These are phyloP conservation scores for Hericium erinaceus DNA, from an alignment of 768 basidiomycete genomes.

Conservation along the genomic window DNA sequence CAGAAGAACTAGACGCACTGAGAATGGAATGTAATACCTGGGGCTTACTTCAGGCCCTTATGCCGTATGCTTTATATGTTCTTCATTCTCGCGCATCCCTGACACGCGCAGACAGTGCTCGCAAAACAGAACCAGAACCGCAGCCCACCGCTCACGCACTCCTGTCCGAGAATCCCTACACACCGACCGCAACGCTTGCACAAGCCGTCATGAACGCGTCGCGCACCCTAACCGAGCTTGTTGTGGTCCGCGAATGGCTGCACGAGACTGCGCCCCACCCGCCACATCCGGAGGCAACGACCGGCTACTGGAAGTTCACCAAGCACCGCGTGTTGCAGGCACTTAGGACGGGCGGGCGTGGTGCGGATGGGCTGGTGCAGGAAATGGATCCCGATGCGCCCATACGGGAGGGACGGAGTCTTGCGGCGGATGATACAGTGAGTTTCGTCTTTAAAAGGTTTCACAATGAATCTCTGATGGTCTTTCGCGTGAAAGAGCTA, in stretches of 20 bases:
- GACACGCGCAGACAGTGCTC: constrained; percentile 34
- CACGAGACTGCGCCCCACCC: constrained; percentile 65
- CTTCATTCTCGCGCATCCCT: neutral
- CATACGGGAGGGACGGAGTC: constrained; percentile 42
- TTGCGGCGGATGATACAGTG: constrained; percentile 76
- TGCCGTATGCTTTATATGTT: constrained; percentile 47
- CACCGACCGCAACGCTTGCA: constrained; percentile 66
- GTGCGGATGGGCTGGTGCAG: constrained; percentile 42
- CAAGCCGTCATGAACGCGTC: constrained; percentile 64
- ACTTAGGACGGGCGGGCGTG: constrained; percentile 37
- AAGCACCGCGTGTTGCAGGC: constrained; percentile 64
- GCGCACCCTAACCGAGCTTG: constrained; percentile 61
- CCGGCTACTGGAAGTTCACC: constrained; percentile 81
- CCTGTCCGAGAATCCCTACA: constrained; percentile 69
- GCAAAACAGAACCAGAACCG: constrained; percentile 49
- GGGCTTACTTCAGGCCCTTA: constrained; percentile 68
- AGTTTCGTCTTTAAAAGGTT: constrained; percentile 17
- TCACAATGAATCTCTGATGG: neutral
- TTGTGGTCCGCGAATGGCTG: constrained; percentile 83
- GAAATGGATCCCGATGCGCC: constrained; percentile 80
- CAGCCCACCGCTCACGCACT: constrained; percentile 44
- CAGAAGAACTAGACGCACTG: constrained; percentile 51
- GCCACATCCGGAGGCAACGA: constrained; percentile 58
- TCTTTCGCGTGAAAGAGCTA: constrained; percentile 45
- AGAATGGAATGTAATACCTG: constrained; percentile 76